Evolutionary conservation across 2,329 filamentous ascomycete genomes (phyloP), one percentile per base, ranked within the genome.

Genomic region (Colletotrichum tanaceti): DNA sequence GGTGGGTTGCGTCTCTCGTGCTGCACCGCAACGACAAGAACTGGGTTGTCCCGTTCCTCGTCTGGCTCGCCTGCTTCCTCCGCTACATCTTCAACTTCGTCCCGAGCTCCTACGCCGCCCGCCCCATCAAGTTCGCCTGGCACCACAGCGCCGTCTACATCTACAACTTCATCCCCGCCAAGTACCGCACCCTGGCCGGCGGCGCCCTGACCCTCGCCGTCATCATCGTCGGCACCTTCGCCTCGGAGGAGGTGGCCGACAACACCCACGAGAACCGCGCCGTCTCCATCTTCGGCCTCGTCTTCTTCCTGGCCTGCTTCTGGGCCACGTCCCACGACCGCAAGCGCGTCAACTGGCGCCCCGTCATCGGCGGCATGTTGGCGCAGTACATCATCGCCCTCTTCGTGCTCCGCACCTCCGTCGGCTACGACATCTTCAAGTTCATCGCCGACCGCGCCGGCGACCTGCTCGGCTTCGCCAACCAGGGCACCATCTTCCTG

Each of bases 341-440:
- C 73, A 88, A 76, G 65, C 77, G 75, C 43, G 83, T 91, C 73
- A 86, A 89, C 72, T 94, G 90, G 91, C 90, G 92, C 75, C 92
- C 92, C 1, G 91, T 98, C 73, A 93, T 97, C 70, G 92, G 92
- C 44, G 94, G 94, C 69, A 96, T 97, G 91, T 84, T 97, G 49
- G 85, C 90, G 13, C 94, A 98, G 79, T 98, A 94, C 80, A 85
- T 98, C 76, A 87, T 97, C 71, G 94, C 93, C 4, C 85, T 97
- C 14, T 97, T 98, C 74, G 94, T 97, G 55, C 84, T 97, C 73
- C 89, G 93, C 55, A 96, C 93, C 3, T 80, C 85, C 46, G 92
- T 89, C 46, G 94, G 94, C 67, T 97, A 89, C 81, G 92, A 97
- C 80, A 97, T 97, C 77, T 98, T 98, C 87, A 89, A 89, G 78